phyloP scores from a whole-genome alignment of 768 basidiomycete species.

The Russula compacta region DNA sequence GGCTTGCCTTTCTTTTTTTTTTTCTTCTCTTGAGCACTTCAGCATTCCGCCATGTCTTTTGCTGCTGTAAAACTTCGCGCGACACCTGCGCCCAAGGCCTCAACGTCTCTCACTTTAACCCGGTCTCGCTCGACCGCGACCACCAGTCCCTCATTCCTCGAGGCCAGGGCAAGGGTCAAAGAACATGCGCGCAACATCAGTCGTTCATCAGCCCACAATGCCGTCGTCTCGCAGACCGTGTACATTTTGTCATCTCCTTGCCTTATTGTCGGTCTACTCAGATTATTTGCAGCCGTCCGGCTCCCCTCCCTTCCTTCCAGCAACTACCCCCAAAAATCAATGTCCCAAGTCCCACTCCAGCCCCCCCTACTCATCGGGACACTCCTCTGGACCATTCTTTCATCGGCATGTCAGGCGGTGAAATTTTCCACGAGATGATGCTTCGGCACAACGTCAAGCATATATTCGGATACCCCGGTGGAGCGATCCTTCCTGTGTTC shows the following conservation, averaged over 20 bases:
- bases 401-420: constrained; percentile 87
- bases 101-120: constrained; percentile 30
- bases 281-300: constrained; percentile 42
- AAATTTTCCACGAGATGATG: constrained; percentile 99
- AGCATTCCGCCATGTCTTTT: constrained; percentile 31
- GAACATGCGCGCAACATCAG: constrained; percentile 73
- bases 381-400: constrained; percentile 71
- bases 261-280: not conserved
- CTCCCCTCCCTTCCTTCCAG: constrained; percentile 48
- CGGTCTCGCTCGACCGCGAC: constrained; percentile 46
- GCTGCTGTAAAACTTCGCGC: constrained; percentile 37
- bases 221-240: constrained; percentile 53
- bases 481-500: constrained; percentile 98
- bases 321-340: constrained; percentile 37
- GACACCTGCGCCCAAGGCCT: constrained; percentile 31
- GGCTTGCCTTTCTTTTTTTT: no score
- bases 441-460: constrained; percentile 92
- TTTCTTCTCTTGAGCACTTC: not conserved
- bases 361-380: constrained; percentile 32
- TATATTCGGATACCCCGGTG: constrained; percentile 96
- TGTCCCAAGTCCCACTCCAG: constrained; percentile 30
- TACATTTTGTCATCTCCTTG: constrained; percentile 29
- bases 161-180: constrained; percentile 72
- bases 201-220: constrained; percentile 51
- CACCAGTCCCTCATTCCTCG: constrained; percentile 46